A percentile compares a stretch with the other conserved stretches of the same genome.
Conservation (phyloP, 768 basidiomycete species). For the Trametes cinnabarina region DNA sequence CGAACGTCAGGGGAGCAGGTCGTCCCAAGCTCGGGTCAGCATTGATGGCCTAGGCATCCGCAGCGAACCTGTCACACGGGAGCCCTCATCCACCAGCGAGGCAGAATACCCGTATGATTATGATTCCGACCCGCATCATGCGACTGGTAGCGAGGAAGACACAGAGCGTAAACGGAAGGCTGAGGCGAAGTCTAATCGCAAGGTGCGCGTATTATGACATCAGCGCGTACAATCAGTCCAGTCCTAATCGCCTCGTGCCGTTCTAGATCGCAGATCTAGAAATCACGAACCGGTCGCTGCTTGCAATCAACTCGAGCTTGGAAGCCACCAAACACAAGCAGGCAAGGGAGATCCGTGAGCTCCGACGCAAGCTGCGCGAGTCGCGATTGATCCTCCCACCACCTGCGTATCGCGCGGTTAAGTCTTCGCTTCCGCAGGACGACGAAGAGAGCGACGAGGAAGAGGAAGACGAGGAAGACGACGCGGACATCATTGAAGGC, state of each 20-base stretch:
- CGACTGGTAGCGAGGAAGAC: constrained; percentile 26
- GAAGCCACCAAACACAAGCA: constrained; percentile 80
- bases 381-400: constrained; percentile 78
- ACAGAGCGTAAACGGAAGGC: constrained; percentile 56
- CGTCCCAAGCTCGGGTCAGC: constrained; percentile 25
- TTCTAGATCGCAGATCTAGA: constrained; percentile 86
- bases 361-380: constrained; percentile 80
- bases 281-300: constrained; percentile 83
- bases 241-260: background rate
- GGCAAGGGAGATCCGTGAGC: constrained; percentile 80
- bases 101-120: constrained; percentile 10
- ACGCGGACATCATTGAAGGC: constrained; percentile 33
- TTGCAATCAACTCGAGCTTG: constrained; percentile 80
- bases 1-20: constrained; percentile 29
- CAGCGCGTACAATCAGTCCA: background rate
- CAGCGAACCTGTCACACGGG: constrained; percentile 2
- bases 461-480: constrained; percentile 43
- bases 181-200: constrained; percentile 82
- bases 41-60: constrained; percentile 18
- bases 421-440: constrained; percentile 48
- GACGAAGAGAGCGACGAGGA: constrained; percentile 43
- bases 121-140: constrained; percentile 10
- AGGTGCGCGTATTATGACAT: constrained; percentile 45
- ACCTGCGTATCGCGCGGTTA: constrained; percentile 52
- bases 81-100: constrained; percentile 14